Base-by-base conservation (phyloP, 2,329 filamentous ascomycete genomes). In the Epichloe gansuensis region DNA sequence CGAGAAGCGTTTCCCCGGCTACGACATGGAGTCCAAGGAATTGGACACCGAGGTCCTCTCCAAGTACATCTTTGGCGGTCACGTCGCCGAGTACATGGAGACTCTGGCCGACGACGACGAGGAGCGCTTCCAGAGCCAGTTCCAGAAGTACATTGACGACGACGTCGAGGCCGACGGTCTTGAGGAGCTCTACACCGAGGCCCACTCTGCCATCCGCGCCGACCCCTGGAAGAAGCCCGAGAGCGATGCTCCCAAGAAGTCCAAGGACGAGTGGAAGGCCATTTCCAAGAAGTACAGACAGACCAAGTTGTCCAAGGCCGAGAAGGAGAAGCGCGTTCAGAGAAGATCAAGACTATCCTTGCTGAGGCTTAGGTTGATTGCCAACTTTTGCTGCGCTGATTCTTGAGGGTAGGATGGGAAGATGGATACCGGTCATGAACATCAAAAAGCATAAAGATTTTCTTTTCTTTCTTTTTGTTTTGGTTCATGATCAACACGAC, bases 11-110 rank as follows among this genome's bases (percentile, higher is more conserved):
- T 98, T 98, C 89, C 93, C 93, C 67, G 93, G 93, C 68, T 98
- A 79, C 85, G 93, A 98, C 73, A 88, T 95, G 35, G 93, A 98
- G 81, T 76, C 78, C 74, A 91, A 98, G 86, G 91, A 97, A 83
- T 88, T 98, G 67, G 93, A 98, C 67, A 82, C 90, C 67, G 93
- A 98, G 75, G 86, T 83, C 63, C 88, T 98, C 71, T 90, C 91
- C 82, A 95, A 91, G 81, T 98, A 98, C 86, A 98, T 98, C 82
- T 91, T 88, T 75, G 93, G 82, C 70, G 91, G 93, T 58, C 93
- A 98, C 83, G 88, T 98, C 61, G 91, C 91, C 64, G 93, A 98
- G 84, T 98, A 98, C 85, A 98, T 98, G 93, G 93, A 98, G 86
- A 93, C 86, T 55, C 88, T 98, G 61, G 93, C 93, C 76, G 93